phyloP scores from a whole-genome alignment of 129 eudicot species.

The Chrysanthemum makinoi region DNA sequence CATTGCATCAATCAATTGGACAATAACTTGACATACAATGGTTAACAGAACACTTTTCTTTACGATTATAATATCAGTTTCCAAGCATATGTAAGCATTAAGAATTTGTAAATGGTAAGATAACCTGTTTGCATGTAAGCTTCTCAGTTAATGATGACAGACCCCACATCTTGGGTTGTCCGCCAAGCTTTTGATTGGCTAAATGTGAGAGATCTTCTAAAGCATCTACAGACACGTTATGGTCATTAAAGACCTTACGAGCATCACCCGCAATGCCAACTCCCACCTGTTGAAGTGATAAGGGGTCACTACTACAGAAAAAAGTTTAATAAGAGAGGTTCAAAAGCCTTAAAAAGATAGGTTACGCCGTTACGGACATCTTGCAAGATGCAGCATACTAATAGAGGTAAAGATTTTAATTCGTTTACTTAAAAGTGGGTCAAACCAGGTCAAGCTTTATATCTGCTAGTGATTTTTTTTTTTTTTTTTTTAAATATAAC shows the following conservation, averaged over 20 bases:
- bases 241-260: slow-evolving; percentile 55
- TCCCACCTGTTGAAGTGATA: slow-evolving; percentile 53
- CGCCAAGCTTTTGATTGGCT: slow-evolving; percentile 75
- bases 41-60: too few relatives aligned
- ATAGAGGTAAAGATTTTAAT: too few relatives aligned
- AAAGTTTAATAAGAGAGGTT: too few relatives aligned
- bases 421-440: too few relatives aligned
- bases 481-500: too few relatives aligned
- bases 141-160: slow-evolving; percentile 59
- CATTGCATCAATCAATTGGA: too few relatives aligned
- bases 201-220: slow-evolving; percentile 64
- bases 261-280: slow-evolving; percentile 77
- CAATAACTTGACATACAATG: too few relatives aligned
- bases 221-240: slow-evolving; percentile 52
- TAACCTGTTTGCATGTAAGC: slow-evolving; percentile 65
- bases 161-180: slow-evolving; percentile 58
- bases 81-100: background rate
- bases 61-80: background rate
- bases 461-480: too few relatives aligned
- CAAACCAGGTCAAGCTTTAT: too few relatives aligned
- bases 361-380: too few relatives aligned
- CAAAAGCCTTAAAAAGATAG: too few relatives aligned
- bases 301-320: background rate
- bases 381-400: too few relatives aligned
- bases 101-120: background rate